Conservation (phyloP, 73 alveolate genomes). For the Paramecium sexaurelia region DNA sequence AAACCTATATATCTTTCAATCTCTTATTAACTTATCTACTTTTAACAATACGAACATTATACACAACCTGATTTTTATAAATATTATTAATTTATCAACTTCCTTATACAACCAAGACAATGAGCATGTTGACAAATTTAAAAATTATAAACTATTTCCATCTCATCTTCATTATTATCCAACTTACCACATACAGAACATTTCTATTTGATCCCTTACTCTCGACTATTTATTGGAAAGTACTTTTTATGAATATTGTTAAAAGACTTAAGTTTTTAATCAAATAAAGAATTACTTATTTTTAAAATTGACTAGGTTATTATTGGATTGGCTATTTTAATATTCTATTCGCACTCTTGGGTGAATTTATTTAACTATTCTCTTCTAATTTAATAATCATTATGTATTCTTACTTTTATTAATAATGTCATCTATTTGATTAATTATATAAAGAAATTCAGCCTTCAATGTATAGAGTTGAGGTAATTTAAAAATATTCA, state of each 20-base stretch:
- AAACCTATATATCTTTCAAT: conserved; percentile 27
- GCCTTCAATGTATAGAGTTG: conserved; percentile 54
- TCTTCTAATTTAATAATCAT: not conserved
- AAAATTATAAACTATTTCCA: conserved; percentile 19
- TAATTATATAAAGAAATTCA: conserved; percentile 31
- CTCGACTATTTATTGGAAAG: not conserved
- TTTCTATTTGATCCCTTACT: not conserved
- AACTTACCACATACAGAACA: not conserved
- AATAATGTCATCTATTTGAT: conserved; percentile 1
- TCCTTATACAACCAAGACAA: conserved; percentile 64
- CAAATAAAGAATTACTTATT: not conserved
- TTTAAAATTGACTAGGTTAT: not conserved
- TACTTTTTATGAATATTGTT: not conserved
- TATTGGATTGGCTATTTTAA: not conserved
- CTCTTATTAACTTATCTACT: not conserved
- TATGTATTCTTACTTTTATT: not conserved
- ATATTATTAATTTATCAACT: conserved; percentile 34
- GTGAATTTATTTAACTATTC: not conserved
- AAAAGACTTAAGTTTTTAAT: not conserved
- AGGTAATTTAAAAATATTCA: conserved; percentile 29
- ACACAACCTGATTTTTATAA: conserved; percentile 32
- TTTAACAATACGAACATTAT: conserved; percentile 36
- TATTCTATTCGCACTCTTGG: not conserved
- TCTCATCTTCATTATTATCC: conserved; percentile 28
- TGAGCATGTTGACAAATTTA: conserved; percentile 51